Evolutionary conservation across 208 protist species (phyloP).

Genomic region (Acanthamoeba lenticulata): DNA sequence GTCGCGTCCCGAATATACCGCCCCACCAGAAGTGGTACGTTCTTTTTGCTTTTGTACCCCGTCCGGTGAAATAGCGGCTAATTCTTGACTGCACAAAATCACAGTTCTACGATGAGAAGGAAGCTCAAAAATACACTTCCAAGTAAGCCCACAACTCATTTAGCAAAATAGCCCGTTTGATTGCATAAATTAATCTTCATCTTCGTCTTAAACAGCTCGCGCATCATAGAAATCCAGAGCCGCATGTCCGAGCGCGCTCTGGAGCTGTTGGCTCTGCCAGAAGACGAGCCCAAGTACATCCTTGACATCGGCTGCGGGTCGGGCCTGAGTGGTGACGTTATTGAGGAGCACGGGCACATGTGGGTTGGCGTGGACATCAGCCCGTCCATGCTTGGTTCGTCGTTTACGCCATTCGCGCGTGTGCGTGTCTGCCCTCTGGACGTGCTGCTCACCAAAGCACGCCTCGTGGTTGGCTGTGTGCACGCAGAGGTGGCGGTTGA

Average conservation of each 20-base stretch:
- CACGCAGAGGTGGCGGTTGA: constrained; percentile 87
- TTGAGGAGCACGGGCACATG: constrained; percentile 93
- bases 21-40: constrained; percentile 56
- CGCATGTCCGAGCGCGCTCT: constrained; percentile 97
- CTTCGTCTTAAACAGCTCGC: constrained; percentile 83
- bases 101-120: constrained; percentile 95
- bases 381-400: constrained; percentile 92
- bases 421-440: neutral
- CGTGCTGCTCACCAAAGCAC: neutral
- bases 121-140: constrained; percentile 94
- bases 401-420: neutral
- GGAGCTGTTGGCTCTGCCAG: constrained; percentile 95
- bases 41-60: neutral
- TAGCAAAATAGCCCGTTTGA: neutral
- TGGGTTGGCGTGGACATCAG: constrained; percentile 98
- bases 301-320: constrained; percentile 99
- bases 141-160: constrained; percentile 84
- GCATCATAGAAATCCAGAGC: constrained; percentile 97
- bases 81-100: neutral
- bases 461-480: no score
- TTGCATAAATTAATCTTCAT: neutral
- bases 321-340: constrained; percentile 96
- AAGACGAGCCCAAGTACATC: constrained; percentile 86
- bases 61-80: neutral
- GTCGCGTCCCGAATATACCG: constrained; percentile 19